Evolutionary conservation across 192 early-diverging fungal species (phyloP), one percentile per base, ranked within the genome.

Genomic region (Lobulomyces angularis): DNA sequence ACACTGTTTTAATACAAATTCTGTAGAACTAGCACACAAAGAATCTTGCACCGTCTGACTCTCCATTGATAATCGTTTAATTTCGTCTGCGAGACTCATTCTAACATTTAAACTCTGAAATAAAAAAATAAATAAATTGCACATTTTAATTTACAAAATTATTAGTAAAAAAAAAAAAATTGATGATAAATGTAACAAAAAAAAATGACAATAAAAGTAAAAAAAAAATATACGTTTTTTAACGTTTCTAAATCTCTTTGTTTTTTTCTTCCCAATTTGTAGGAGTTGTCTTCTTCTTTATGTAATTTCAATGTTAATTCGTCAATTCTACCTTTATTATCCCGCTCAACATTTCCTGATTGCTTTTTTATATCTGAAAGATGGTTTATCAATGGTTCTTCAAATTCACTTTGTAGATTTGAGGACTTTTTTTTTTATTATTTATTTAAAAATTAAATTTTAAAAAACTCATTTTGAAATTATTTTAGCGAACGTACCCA

Each of bases 61-160:
- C 27, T 67, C 50, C 9, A 59, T 23, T 3, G 60, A 56, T n/a
- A 69, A 59, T 16, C 63, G 59, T 24, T 70, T 70, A 40, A 73
- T 67, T 34, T 73, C 70, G n/a, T 68, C 64, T 1, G 63, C 60
- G 5, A 64, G 37, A 5, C 38, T 43, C 29, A 73, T 57, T 22
- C 70, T 48, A 14, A 58, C 45, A 25, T 56, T 55, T 5, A 73
- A 37, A 11, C 58, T 62, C 70, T 72, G 27, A 1, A 25, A 3
- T 17, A 42, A 12, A 55, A 51, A 47, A 29, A 18, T 36, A 11
- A 3, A 29, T 6, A 24, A 16, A 7, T 19, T 12, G 34, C 43
- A 7, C 31, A 51, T 8, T 20, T 43, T 9, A 53, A 7, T 35
- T 29, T 6, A 37, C 1, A 16, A 12, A 16, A 32, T 16, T 12